Evolutionary conservation across 352 stramenopile species (phyloP), one percentile per base, ranked within the genome.

Genomic region (Pythium chondricola): DNA sequence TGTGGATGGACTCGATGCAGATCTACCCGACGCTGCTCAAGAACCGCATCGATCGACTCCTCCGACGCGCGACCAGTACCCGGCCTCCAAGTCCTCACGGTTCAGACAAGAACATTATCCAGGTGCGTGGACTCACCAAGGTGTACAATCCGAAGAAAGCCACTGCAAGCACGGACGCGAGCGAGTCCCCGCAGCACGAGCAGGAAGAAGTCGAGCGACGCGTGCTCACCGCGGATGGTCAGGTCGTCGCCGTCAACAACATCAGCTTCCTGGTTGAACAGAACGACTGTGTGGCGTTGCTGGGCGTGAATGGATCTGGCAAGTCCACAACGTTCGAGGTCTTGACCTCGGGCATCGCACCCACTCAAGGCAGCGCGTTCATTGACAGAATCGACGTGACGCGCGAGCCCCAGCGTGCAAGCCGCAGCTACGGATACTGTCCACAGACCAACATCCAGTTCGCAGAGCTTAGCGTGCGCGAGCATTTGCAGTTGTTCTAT

Each of bases 321-420:
- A 98, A 98, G 63, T 98, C 95, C 16, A 98, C 96, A 3, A 97
- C 95, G 40, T 98, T 99, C 52, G 80, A 90, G 48, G 97, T 98
- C 43, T 58, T 99, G 18, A 98, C 95, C 11, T 94, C 88, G 21
- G 85, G 93, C 24, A 67, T 95, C 32, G 63, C 73, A 16, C 85
- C 93, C 1, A 95, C 81, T 0, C 57, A 36, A 16, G 86, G 85
- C 5, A 65, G 56, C 8, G 82, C 71, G 6, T 32, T 69, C 6
- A 80, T 93, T 17, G 71, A 85, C 50, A 53, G 45, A 4, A 74
- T 63, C 10, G 73, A 93, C 46, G 80, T 80, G 48, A 88, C 77
- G 2, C 38, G 61, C 5, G 25, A 82, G 32, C 73, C 79, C 5
- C 71, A 80, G 39, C 55, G 64, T 6, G 67, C 74, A 2, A 84